phyloP scores from a whole-genome alignment of 2,329 filamentous ascomycete species.

The Venturia nashicola region DNA sequence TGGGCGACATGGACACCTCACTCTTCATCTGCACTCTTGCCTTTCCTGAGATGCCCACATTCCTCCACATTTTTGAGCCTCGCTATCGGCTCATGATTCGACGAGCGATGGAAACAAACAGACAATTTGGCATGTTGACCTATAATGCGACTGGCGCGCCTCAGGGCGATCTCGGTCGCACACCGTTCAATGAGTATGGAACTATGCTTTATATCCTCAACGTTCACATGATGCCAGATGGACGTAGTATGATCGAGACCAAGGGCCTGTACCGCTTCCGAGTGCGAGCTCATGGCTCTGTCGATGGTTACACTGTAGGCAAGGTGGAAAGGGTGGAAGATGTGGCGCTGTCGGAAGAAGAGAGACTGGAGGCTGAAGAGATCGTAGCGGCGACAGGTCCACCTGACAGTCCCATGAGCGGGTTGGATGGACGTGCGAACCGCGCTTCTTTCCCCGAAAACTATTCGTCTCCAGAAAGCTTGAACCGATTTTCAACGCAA shows the following conservation, averaged over 20 bases:
- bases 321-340: slow-evolving; percentile 68
- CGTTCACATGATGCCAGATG: slow-evolving; percentile 62
- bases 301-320: slow-evolving; percentile 72
- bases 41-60: slow-evolving; percentile 71
- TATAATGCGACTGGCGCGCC: slow-evolving; percentile 41
- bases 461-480: slow-evolving; percentile 16
- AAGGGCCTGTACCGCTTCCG: slow-evolving; percentile 66
- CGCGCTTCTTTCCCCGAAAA: slow-evolving; percentile 14
- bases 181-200: slow-evolving; percentile 59
- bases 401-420: slow-evolving; percentile 13
- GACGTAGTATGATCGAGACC: slow-evolving; percentile 70
- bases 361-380: slow-evolving; percentile 60
- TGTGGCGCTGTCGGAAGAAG: slow-evolving; percentile 69
- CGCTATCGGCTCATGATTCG: slow-evolving; percentile 83
- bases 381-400: slow-evolving; percentile 24
- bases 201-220: slow-evolving; percentile 67
- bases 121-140: slow-evolving; percentile 74
- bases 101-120: slow-evolving; percentile 58
- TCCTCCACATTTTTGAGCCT: slow-evolving; percentile 87
- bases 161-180: slow-evolving; percentile 40
- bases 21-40: slow-evolving; percentile 74
- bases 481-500: slow-evolving; percentile 54
- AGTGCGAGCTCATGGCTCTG: slow-evolving; percentile 48
- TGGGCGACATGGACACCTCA: slow-evolving; percentile 48
- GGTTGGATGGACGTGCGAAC: slow-evolving; percentile 9